phyloP scores from a whole-genome alignment of 2,329 filamentous ascomycete genomes.

The Aspergillus intermedius region DNA sequence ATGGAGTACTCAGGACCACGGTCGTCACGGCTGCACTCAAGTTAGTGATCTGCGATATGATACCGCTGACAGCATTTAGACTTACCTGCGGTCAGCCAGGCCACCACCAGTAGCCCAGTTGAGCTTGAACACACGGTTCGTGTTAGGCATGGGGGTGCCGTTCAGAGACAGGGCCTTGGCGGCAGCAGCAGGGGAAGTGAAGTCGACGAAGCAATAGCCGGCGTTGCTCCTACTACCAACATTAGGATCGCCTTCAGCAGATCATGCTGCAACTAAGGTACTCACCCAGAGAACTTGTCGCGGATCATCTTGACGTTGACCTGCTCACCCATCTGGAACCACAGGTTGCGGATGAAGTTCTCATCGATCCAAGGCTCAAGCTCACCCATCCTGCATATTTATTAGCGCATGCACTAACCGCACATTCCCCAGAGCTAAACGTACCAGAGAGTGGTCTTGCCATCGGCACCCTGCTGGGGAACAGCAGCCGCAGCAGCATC shows the following conservation, averaged over 20 bases:
- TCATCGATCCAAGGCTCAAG: slow-evolving; percentile 99
- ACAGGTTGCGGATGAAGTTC: slow-evolving; percentile 94
- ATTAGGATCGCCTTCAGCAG: slow-evolving; percentile 30
- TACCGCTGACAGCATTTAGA: not conserved
- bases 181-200: slow-evolving; percentile 72
- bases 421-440: slow-evolving; percentile 22
- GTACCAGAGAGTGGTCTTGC: slow-evolving; percentile 53
- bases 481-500: slow-evolving; percentile 35
- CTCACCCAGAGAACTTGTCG: slow-evolving; percentile 95
- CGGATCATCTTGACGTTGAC: slow-evolving; percentile 99
- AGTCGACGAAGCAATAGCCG: slow-evolving; percentile 98
- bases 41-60: slow-evolving; percentile 9
- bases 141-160: slow-evolving; percentile 85
- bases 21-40: slow-evolving; percentile 62
- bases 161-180: slow-evolving; percentile 87
- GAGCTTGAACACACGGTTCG: slow-evolving; percentile 90
- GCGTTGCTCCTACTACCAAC: slow-evolving; percentile 66
- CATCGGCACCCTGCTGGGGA: slow-evolving; percentile 48
- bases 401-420: not conserved
- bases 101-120: slow-evolving; percentile 99
- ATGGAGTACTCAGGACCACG: slow-evolving; percentile 94
- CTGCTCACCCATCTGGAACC: slow-evolving; percentile 84
- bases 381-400: slow-evolving; percentile 82
- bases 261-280: slow-evolving; percentile 11
- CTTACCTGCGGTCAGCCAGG: slow-evolving; percentile 82